Conservation (phyloP, 2,329 filamentous ascomycete species). For the Emergomyces orientalis region DNA sequence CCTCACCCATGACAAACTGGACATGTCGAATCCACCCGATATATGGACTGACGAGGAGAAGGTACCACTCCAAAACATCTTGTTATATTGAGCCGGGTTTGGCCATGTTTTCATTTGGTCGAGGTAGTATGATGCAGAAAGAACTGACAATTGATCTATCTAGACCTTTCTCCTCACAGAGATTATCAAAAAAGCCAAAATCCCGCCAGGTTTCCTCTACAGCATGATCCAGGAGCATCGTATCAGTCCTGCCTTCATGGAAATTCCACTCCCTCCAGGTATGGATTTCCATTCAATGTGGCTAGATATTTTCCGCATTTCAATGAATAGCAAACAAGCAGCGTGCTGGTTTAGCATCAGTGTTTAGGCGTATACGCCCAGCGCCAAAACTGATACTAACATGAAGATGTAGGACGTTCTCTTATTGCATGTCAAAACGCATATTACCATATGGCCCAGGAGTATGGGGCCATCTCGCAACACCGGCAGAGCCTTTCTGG, state of each 20-base stretch:
- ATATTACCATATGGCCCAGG: slow-evolving; percentile 28
- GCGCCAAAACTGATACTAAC: neutral
- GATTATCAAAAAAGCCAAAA: slow-evolving; percentile 33
- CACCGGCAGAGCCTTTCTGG: slow-evolving; percentile 17
- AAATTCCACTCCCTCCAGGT: slow-evolving; percentile 38
- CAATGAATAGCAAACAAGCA: neutral
- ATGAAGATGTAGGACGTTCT: slow-evolving; percentile 27
- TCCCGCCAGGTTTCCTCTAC: slow-evolving; percentile 31
- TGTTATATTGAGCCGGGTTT: neutral
- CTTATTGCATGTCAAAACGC: slow-evolving; percentile 31
- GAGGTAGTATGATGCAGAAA: slow-evolving; percentile 1
- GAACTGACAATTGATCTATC: slow-evolving; percentile 10
- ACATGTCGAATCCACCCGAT: slow-evolving; percentile 38
- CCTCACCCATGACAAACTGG: slow-evolving; percentile 30
- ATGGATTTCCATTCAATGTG: slow-evolving; percentile 14
- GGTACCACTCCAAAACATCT: slow-evolving; percentile 23
- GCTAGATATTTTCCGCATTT: neutral
- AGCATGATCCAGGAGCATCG: slow-evolving; percentile 31
- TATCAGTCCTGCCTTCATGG: slow-evolving; percentile 30
- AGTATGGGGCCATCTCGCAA: slow-evolving; percentile 17
- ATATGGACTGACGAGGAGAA: slow-evolving; percentile 40
- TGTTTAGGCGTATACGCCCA: neutral
- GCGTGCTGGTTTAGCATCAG: neutral
- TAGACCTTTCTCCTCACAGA: slow-evolving; percentile 36
- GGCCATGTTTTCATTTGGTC: neutral